Evolutionary conservation across 345 rosid species (phyloP), one percentile per base, ranked within the genome.

Genomic region (Boechera retrofracta): DNA sequence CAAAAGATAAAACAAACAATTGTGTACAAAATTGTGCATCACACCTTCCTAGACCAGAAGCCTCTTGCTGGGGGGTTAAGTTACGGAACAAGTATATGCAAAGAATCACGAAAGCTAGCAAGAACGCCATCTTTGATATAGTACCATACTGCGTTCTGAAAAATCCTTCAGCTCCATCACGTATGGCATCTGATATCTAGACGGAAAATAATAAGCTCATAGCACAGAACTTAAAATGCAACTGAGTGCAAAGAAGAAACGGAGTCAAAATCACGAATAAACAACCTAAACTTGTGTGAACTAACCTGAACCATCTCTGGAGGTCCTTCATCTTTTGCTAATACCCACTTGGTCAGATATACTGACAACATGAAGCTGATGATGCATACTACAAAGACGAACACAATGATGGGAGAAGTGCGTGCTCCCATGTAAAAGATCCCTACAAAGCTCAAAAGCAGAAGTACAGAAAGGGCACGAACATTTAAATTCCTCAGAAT

Each of bases 111-210:
- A 92, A 67, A 11, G 97, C 98, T 52, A 94, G 89, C 85, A 94
- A 72, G 63, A 89, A 15, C 33, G 98, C 98, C 98, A 94, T 94
- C 86, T 88, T 94, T 49, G 98, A 90, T 79, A 94, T 94, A 52
- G 97, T 90, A 57, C 97, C 88, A 77, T 92, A 94, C 74, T 94
- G 98, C 51, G 98, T 94, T 87, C 91, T 90, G 72, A 94, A 90
- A 83, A 89, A 94, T 42, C 98, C 98, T 83, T 92, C 98, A 71
- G 98, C 98, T 76, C 98, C 98, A 83, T 94, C 98, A 48, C 97
- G 96, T 81, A 94, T 92, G 33, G 98, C 98, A 81, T 94, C 98
- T 71, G 97, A 90, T 88, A 94, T 90, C 98, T 92, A 79, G 58
- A 57, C 83, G 75, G 65, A 60, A 74, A 70, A 58, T 39, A 18